These are phyloP conservation scores for Turritis glabra DNA, from an alignment of 345 rosid genomes.

Conservation along the genomic window DNA sequence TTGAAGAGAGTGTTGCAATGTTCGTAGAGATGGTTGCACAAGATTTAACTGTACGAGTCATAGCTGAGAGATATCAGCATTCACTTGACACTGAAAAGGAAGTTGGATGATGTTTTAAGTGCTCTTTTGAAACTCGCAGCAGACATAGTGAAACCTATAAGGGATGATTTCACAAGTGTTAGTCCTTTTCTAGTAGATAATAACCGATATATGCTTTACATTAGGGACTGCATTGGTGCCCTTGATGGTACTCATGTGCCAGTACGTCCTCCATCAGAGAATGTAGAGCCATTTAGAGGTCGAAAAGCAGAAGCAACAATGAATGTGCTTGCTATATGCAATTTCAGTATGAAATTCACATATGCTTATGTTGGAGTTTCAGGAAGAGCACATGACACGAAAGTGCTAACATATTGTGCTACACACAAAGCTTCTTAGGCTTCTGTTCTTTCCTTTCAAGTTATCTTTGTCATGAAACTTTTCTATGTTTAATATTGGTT, in stretches of 20 bases:
- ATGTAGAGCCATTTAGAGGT: too few relatives aligned
- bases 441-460: too few relatives aligned
- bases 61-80: slow-evolving; percentile 8
- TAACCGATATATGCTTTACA: background rate
- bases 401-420: background rate
- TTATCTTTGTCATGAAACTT: too few relatives aligned
- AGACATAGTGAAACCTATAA: background rate
- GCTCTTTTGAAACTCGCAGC: background rate
- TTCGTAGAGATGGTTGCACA: slow-evolving; percentile 1
- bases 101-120: background rate
- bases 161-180: background rate
- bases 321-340: background rate
- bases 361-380: background rate
- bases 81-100: slow-evolving; percentile 4
- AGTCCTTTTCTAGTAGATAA: background rate
- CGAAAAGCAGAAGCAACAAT: too few relatives aligned
- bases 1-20: slow-evolving; percentile 7
- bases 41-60: background rate
- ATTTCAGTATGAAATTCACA: background rate
- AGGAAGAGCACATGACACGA: background rate
- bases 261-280: background rate
- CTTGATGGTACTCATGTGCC: background rate
- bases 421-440: background rate
- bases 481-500: too few relatives aligned
- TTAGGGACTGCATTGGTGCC: background rate